These are phyloP conservation scores for Cudoniella acicularis DNA, from an alignment of 495 filamentous ascomycete species.

Conservation along the genomic window DNA sequence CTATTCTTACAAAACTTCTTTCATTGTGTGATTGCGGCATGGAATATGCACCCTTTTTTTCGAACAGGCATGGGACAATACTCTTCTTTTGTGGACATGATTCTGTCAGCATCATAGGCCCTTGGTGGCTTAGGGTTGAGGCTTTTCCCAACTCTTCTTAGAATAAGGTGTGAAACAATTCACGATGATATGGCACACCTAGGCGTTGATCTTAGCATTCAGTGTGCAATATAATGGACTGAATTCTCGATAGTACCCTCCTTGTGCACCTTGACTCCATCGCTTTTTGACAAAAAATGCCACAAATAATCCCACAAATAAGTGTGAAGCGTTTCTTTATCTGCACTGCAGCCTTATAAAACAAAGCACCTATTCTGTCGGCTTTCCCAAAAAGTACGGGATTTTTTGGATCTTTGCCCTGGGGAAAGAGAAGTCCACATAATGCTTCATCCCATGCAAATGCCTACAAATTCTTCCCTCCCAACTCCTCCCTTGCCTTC, in stretches of 20 bases:
- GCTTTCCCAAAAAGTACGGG: too few species aligned
- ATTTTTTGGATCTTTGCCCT: too few species aligned
- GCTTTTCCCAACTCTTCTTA: conserved; percentile 15
- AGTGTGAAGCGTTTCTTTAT: too few species aligned
- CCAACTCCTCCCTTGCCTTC: conserved; percentile 87
- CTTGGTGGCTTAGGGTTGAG: conserved; percentile 11
- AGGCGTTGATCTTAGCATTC: neutral
- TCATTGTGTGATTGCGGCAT: neutral
- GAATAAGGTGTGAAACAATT: conserved; percentile 21
- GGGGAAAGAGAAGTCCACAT: neutral
- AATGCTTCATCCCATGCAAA: conserved; percentile 45
- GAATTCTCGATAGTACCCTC: neutral
- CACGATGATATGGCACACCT: conserved; percentile 15
- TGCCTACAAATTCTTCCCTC: conserved; percentile 83
- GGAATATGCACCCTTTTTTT: conserved; percentile 10
- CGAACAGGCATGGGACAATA: conserved; percentile 20
- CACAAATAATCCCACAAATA: neutral
- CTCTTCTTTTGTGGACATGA: conserved; percentile 10
- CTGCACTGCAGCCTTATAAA: too few species aligned
- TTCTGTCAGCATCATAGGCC: conserved; percentile 10
- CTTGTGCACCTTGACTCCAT: conserved; percentile 10
- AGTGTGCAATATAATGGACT: conserved; percentile 1
- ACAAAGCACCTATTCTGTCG: too few species aligned
- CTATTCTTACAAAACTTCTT: neutral
- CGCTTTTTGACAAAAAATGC: conserved; percentile 2